These are phyloP conservation scores for Zymoseptoria crescenta DNA, from an alignment of 2,329 filamentous ascomycete genomes.

Conservation along the genomic window DNA sequence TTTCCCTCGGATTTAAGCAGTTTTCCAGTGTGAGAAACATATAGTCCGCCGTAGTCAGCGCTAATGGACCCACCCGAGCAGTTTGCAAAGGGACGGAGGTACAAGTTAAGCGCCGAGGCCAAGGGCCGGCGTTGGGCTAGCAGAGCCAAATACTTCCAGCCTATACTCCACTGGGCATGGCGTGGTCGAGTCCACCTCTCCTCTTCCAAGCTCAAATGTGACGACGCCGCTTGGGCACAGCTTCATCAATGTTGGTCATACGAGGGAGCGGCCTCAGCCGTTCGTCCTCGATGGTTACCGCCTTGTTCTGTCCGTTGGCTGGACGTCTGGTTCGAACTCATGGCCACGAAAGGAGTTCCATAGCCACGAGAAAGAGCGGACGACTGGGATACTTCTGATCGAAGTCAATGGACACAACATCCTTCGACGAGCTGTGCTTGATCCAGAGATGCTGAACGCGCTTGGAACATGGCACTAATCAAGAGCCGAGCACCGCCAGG, in stretches of 20 bases:
- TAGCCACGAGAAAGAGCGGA: background rate
- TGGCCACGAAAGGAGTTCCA: background rate
- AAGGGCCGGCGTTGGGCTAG: background rate
- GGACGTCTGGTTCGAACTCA: background rate
- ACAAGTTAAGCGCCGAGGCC: no score
- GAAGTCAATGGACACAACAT: background rate
- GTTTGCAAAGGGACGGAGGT: no score
- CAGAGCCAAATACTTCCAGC: background rate
- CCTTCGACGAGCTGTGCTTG: background rate
- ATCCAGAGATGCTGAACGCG: background rate
- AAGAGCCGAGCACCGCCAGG: background rate
- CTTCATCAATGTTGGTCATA: background rate
- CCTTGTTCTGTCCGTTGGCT: background rate
- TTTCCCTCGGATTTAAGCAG: no score
- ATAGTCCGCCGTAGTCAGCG: no score
- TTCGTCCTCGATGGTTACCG: background rate
- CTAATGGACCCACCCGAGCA: no score
- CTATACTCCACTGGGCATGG: background rate
- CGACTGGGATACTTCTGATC: background rate
- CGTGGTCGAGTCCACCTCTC: background rate
- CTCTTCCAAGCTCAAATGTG: background rate
- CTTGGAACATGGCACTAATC: background rate
- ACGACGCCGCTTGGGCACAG: background rate
- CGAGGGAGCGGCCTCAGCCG: background rate
- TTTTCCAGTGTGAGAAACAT: no score